These are phyloP conservation scores for Anacardium occidentale DNA, from an alignment of 345 rosid species.

Conservation along the genomic window DNA sequence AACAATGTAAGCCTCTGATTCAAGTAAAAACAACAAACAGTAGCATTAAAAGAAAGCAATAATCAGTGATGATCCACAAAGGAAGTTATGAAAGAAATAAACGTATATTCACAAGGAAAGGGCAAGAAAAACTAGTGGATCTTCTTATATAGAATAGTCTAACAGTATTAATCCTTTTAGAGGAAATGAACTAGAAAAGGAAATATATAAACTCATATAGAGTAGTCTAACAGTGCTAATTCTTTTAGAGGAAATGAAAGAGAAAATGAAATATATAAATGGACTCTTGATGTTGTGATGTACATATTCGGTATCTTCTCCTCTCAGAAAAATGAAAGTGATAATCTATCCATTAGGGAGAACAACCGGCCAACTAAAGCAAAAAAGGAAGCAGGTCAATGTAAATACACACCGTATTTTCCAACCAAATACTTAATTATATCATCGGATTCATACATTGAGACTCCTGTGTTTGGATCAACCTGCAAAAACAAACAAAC, in stretches of 20 bases:
- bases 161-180: neutral
- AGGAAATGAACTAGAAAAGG: neutral
- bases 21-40: neutral
- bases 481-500: slow-evolving; percentile 48
- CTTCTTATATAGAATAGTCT: neutral
- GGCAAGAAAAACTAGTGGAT: neutral
- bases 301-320: neutral
- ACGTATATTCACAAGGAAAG: neutral
- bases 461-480: slow-evolving; percentile 87
- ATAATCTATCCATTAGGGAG: neutral
- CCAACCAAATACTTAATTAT: slow-evolving; percentile 76
- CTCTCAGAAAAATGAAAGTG: neutral
- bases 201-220: neutral
- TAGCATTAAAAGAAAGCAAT: neutral
- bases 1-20: neutral
- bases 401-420: slow-evolving; percentile 61
- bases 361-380: slow-evolving; percentile 1
- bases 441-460: slow-evolving; percentile 92
- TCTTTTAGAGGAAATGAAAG: neutral
- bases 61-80: neutral
- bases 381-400: slow-evolving; percentile 3
- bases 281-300: neutral
- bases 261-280: neutral
- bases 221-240: too few relatives aligned
- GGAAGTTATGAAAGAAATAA: neutral